phyloP scores from a whole-genome alignment of 352 stramenopile genomes.

The Blastocystis sp. region DNA sequence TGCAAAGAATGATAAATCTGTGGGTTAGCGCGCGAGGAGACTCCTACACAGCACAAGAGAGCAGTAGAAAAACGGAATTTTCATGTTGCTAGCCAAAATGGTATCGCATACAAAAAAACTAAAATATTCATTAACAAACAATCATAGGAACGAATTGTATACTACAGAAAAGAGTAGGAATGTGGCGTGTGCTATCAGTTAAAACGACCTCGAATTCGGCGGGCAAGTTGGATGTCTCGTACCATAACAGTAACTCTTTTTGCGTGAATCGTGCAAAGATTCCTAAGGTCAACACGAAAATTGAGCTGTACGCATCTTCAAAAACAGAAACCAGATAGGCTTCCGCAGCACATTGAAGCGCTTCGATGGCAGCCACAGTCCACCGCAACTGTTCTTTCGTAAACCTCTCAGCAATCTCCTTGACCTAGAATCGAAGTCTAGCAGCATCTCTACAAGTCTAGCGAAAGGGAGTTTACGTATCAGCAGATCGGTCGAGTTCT shows the following conservation, averaged over 20 bases:
- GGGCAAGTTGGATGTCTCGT: constrained; percentile 73
- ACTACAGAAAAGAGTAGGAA: neutral
- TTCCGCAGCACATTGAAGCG: constrained; percentile 82
- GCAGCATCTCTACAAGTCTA: constrained; percentile 64
- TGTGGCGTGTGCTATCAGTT: constrained; percentile 58
- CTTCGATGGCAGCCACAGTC: constrained; percentile 83
- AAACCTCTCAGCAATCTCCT: constrained; percentile 77
- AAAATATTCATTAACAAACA: neutral
- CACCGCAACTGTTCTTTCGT: constrained; percentile 87
- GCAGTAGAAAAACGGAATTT: neutral
- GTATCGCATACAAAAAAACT: neutral
- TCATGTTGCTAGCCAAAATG: neutral
- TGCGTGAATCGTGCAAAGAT: constrained; percentile 71
- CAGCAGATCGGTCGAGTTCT: constrained; percentile 83
- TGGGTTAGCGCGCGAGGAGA: neutral
- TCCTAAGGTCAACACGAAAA: neutral
- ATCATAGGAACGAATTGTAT: neutral
- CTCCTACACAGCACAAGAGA: neutral
- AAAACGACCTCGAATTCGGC: constrained; percentile 70
- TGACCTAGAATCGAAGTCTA: constrained; percentile 67
- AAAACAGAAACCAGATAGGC: constrained; percentile 84
- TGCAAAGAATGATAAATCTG: neutral
- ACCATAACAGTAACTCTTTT: constrained; percentile 77
- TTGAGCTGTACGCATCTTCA: constrained; percentile 76
- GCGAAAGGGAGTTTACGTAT: constrained; percentile 80